Evolutionary conservation across 768 basidiomycete species (phyloP).

Genomic region (Pleurotus giganteus): DNA sequence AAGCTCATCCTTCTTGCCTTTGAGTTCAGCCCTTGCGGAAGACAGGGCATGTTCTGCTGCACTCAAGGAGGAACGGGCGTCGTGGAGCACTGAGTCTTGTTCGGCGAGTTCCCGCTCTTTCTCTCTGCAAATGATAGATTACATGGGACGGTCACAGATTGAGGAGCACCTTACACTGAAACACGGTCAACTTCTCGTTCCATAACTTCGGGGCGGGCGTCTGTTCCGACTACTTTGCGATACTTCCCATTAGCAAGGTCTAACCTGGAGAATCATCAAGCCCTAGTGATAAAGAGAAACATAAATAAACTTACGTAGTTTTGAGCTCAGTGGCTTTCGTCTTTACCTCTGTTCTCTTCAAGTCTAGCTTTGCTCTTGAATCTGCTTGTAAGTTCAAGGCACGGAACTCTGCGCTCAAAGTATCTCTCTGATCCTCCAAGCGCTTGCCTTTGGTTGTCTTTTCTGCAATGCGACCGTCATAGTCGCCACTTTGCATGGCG

Average conservation of each 20-base stretch:
- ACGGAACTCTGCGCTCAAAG: constrained; percentile 67
- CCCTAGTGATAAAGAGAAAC: not conserved
- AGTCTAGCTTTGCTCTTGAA: constrained; percentile 70
- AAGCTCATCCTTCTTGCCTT: constrained; percentile 59
- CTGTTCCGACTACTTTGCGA: constrained; percentile 59
- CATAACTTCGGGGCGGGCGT: constrained; percentile 62
- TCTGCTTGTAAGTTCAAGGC: constrained; percentile 77
- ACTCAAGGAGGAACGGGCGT: constrained; percentile 57
- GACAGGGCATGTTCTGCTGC: constrained; percentile 61
- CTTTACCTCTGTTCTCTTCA: constrained; percentile 69
- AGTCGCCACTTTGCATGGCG: constrained; percentile 58
- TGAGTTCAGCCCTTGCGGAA: constrained; percentile 58
- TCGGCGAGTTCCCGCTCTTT: constrained; percentile 64
- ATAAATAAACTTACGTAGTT: constrained; percentile 51
- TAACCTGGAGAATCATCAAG: constrained; percentile 43
- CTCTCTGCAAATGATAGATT: constrained; percentile 39
- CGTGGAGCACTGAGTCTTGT: constrained; percentile 39
- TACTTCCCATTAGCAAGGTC: constrained; percentile 60
- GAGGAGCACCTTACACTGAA: constrained; percentile 43
- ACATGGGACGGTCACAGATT: not conserved
- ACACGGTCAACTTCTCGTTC: constrained; percentile 68
- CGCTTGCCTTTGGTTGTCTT: constrained; percentile 48
- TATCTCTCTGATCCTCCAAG: constrained; percentile 70
- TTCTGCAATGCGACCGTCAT: constrained; percentile 61
- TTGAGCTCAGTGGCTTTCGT: constrained; percentile 64